Evolutionary conservation across 2,329 filamentous ascomycete species (phyloP).

Genomic region (Drechmeria coniospora): DNA sequence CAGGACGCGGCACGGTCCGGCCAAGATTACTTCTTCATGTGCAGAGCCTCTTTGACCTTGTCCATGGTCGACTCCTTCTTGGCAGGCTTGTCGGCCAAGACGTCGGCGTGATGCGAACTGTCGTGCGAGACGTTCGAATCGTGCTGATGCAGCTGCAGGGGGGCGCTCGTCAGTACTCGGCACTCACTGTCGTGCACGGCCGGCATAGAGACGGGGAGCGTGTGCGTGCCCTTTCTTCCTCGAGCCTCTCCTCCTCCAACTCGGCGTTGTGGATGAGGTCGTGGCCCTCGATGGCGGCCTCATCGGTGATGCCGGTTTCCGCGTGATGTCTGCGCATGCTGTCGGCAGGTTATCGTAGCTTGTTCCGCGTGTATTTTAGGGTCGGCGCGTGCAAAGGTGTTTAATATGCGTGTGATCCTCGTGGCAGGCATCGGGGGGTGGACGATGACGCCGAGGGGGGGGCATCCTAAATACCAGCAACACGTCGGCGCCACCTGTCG

Average conservation of each 20-base stretch:
- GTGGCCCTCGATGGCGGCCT: conserved; percentile 16
- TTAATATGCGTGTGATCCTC: too few species aligned
- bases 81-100: neutral
- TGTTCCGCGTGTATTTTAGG: too few species aligned
- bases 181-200: too few species aligned
- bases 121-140: neutral
- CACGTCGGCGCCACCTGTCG: too few species aligned
- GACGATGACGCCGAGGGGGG: too few species aligned
- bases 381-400: too few species aligned
- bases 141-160: conserved; percentile 1
- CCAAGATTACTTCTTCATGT: conserved; percentile 9
- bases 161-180: neutral
- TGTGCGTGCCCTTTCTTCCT: conserved; percentile 1
- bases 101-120: neutral
- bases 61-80: conserved; percentile 7
- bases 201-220: neutral
- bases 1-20: too few species aligned
- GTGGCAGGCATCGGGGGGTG: too few species aligned
- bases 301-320: conserved; percentile 13
- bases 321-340: too few species aligned
- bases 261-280: conserved; percentile 20
- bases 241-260: conserved; percentile 4
- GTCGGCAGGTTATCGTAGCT: too few species aligned
- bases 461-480: too few species aligned
- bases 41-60: conserved; percentile 13